Base-by-base conservation (phyloP, 371 early-diverging fungal species). In the Mucor piriformis region DNA sequence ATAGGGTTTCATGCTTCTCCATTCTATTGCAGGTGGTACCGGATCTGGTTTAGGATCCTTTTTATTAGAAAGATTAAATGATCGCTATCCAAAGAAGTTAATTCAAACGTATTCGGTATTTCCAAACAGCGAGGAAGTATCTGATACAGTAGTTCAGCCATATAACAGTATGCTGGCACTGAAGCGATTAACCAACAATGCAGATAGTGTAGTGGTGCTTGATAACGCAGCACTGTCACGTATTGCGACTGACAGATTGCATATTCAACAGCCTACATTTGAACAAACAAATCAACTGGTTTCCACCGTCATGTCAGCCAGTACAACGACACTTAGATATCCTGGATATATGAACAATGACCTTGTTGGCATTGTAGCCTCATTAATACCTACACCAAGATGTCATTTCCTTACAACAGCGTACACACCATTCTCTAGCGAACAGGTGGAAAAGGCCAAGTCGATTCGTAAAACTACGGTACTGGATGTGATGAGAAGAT, bases 291-390 rank as follows among this genome's bases (percentile, higher is more conserved):
- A 99, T 78, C 94, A 95, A 68, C 83, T 99, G 25, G 98, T 97
- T 5, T 95, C 99, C 7, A 97, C 99, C 1, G 99, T 99, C 43
- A 97, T 99, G 91, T 89, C 95, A 44, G 96, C 99, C 23, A 92
- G 93, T 68, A 99, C 99, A n/a, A 91, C 93, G 4, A 98, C 99
- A 7, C 74, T 99, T 29, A 86, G 99, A 54, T 99, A 98, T 83
- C 99, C 99, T 8, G 94, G 96, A 48, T 98, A 99, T 74, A 97
- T 98, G 95, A 98, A 98, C 79, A 97, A 97, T 69, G 99, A 99
- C 72, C 81, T 97, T 29, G 92, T 94, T 6, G 93, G 98, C 51
- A 88, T 99, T 69, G 83, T 98, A 5, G 92, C 97, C 1, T 92
- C 95, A 1, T 82, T 98, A 46, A 95, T 99, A 54, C 99, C 99